These are phyloP conservation scores for Scutellaria baicalensis DNA, from an alignment of 257 asterid genomes.

Conservation along the genomic window DNA sequence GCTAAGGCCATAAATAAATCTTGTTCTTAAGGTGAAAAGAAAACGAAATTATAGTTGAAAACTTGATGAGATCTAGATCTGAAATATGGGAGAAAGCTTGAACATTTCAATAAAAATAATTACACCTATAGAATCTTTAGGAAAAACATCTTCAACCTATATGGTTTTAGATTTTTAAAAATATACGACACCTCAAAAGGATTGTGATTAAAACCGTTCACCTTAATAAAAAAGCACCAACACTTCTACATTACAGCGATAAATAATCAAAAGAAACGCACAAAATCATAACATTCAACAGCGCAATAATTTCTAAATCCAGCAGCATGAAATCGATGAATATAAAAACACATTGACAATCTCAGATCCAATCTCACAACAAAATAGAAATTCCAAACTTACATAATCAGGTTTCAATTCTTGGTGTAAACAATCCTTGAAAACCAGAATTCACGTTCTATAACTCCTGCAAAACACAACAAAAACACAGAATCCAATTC, in stretches of 20 bases:
- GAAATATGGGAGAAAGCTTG: neutral
- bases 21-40: too few relatives aligned
- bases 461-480: conserved; percentile 15
- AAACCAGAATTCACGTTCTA: conserved; percentile 9
- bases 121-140: too few relatives aligned
- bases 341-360: neutral
- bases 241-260: neutral
- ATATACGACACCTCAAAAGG: neutral
- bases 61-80: conserved; percentile 14
- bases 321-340: neutral
- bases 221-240: neutral
- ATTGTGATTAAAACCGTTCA: neutral
- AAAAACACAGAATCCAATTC: neutral
- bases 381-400: neutral
- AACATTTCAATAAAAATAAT: neutral
- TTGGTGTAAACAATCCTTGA: neutral
- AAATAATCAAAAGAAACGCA: neutral
- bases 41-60: too few relatives aligned
- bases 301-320: neutral
- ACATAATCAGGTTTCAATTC: neutral
- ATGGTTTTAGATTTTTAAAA: neutral
- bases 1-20: neutral
- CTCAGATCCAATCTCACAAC: neutral
- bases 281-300: neutral
- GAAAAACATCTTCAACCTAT: neutral